Evolutionary conservation across 2,329 filamentous ascomycete species (phyloP).

Genomic region (Fusarium multiceps): DNA sequence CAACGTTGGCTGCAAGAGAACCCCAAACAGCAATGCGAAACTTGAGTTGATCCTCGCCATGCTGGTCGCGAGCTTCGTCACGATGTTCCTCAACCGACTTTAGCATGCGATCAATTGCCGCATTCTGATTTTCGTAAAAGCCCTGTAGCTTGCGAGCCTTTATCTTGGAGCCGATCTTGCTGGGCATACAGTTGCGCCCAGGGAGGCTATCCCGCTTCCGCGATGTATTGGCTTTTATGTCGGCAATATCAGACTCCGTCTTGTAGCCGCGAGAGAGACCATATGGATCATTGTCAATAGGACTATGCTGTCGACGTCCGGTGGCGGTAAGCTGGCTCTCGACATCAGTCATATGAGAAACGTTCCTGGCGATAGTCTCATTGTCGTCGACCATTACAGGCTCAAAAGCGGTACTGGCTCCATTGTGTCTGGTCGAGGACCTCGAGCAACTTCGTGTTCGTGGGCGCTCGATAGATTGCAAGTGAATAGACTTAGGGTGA

Average conservation of each 20-base stretch:
- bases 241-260: conserved; percentile 77
- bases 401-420: conserved; percentile 61
- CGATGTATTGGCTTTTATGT: conserved; percentile 83
- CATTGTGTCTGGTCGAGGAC: conserved; percentile 47
- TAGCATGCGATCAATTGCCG: conserved; percentile 89
- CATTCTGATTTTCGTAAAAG: conserved; percentile 93
- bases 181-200: conserved; percentile 31
- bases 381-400: conserved; percentile 50
- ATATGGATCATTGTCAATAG: conserved; percentile 80
- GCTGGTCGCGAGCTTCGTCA: conserved; percentile 81
- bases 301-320: conserved; percentile 51
- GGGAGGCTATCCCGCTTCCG: conserved; percentile 71
- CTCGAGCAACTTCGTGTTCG: conserved; percentile 47
- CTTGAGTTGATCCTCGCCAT: conserved; percentile 82
- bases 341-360: conserved; percentile 56
- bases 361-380: conserved; percentile 58
- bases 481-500: conserved; percentile 58
- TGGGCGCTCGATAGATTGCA: conserved; percentile 50
- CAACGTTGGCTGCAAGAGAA: conserved; percentile 81
- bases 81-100: conserved; percentile 94
- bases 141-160: conserved; percentile 71
- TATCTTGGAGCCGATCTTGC: conserved; percentile 42
- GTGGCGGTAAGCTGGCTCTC: conserved; percentile 59
- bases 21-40: conserved; percentile 74
- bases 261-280: conserved; percentile 82